Evolutionary conservation across 2,329 filamentous ascomycete genomes (phyloP).

Genomic region (Talaromyces sp.): DNA sequence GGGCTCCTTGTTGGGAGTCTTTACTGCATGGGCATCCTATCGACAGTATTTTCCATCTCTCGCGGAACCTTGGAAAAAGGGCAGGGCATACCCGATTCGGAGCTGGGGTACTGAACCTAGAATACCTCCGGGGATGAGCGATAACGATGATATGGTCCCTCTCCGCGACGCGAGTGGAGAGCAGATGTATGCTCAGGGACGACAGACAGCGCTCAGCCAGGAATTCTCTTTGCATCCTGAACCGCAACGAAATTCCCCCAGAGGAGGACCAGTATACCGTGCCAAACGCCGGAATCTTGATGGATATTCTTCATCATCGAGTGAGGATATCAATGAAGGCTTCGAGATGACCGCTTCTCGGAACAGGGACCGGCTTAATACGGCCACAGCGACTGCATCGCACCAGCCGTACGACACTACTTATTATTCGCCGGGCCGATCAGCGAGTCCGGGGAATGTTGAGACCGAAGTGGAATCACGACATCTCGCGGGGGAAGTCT

Average conservation of each 20-base stretch:
- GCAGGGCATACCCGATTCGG: conserved; percentile 57
- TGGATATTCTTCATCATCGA: conserved; percentile 35
- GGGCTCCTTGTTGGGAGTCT: conserved; percentile 52
- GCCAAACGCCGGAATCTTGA: conserved; percentile 32
- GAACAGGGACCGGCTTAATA: not conserved
- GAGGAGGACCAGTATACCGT: conserved; percentile 23
- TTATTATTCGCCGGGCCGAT: conserved; percentile 1
- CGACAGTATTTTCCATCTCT: conserved; percentile 59
- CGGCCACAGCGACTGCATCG: not conserved
- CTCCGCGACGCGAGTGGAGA: conserved; percentile 35
- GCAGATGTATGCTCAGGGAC: conserved; percentile 19
- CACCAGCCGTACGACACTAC: conserved; percentile 16
- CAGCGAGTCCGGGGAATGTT: not conserved
- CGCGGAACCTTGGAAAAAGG: conserved; percentile 55
- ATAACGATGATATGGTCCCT: conserved; percentile 24
- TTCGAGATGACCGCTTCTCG: conserved; percentile 36
- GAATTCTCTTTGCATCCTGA: conserved; percentile 16
- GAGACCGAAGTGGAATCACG: not conserved
- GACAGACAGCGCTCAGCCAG: not conserved
- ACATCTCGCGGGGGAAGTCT: not conserved
- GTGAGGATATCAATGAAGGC: conserved; percentile 34
- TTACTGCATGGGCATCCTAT: conserved; percentile 53
- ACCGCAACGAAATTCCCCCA: conserved; percentile 21
- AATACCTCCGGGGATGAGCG: conserved; percentile 21
- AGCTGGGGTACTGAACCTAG: conserved; percentile 52